Conservation (phyloP, 148 eudicot species). For the Simmondsia chinensis region DNA sequence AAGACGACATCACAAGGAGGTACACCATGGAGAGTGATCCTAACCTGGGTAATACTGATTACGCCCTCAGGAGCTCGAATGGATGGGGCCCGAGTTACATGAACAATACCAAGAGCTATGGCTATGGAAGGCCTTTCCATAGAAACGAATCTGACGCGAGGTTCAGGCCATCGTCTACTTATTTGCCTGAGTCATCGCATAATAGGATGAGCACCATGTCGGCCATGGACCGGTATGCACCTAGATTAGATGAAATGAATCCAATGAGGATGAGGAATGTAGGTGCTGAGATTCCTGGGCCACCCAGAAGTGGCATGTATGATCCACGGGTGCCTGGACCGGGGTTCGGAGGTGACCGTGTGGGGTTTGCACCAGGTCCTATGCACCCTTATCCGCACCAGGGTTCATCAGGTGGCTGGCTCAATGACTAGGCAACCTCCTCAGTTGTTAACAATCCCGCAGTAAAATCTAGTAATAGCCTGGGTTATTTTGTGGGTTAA, state of each 20-base stretch:
- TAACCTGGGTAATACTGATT: slow-evolving; percentile 8
- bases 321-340: slow-evolving; percentile 9
- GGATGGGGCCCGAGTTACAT: slow-evolving; percentile 9
- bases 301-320: slow-evolving; percentile 7
- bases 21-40: slow-evolving; percentile 4
- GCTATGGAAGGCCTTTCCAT: slow-evolving; percentile 12
- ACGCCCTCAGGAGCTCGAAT: slow-evolving; percentile 5
- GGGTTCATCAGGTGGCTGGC: slow-evolving; percentile 22
- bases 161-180: slow-evolving; percentile 9
- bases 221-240: slow-evolving; percentile 32
- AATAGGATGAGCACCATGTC: slow-evolving; percentile 13
- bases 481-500: neutral
- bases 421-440: slow-evolving; percentile 21
- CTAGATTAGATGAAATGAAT: slow-evolving; percentile 28
- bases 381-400: slow-evolving; percentile 5
- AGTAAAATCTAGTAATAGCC: neutral
- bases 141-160: slow-evolving; percentile 6
- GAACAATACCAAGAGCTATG: slow-evolving; percentile 7
- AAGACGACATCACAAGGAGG: slow-evolving; percentile 7
- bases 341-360: slow-evolving; percentile 4
- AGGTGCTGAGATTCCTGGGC: slow-evolving; percentile 1
- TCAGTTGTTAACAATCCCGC: no score
- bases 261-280: slow-evolving; percentile 7
- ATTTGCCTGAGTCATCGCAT: neutral
- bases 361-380: slow-evolving; percentile 23